phyloP scores from a whole-genome alignment of 352 stramenopile species.

The Pythium coloratum region DNA sequence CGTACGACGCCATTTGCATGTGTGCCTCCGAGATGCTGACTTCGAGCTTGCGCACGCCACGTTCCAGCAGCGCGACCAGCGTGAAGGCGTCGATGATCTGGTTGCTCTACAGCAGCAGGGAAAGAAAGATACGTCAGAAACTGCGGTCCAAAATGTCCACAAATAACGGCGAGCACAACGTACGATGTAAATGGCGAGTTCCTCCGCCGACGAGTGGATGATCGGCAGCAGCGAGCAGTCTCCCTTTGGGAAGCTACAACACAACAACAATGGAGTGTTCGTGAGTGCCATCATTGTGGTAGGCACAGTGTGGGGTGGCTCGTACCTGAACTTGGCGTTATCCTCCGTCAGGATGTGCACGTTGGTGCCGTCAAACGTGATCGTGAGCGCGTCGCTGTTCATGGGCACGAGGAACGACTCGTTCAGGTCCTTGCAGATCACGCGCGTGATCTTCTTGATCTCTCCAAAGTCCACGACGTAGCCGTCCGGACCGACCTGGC shows the following conservation, averaged over 20 bases:
- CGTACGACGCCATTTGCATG: conserved; percentile 88
- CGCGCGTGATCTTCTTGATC: conserved; percentile 94
- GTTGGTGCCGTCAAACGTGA: conserved; percentile 83
- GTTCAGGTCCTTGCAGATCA: conserved; percentile 96
- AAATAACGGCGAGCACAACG: conserved; percentile 15
- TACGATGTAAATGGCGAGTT: conserved; percentile 95
- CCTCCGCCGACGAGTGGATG: conserved; percentile 96
- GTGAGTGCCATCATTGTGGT: background rate
- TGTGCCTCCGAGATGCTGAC: conserved; percentile 93
- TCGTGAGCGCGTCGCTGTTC: conserved; percentile 92
- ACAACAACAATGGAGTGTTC: background rate
- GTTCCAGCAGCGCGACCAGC: conserved; percentile 70
- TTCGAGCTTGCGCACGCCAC: conserved; percentile 88
- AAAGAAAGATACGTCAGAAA: background rate
- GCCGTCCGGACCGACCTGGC: conserved; percentile 88
- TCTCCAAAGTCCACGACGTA: conserved; percentile 98
- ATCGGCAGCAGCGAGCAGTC: conserved; percentile 97
- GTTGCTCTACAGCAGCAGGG: conserved; percentile 57
- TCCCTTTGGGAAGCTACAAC: conserved; percentile 85
- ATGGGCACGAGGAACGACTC: conserved; percentile 97
- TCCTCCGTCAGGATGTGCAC: conserved; percentile 94
- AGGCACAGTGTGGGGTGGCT: background rate
- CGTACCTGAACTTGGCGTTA: conserved; percentile 89
- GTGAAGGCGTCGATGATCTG: conserved; percentile 87
- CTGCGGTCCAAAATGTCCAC: background rate